Evolutionary conservation across 805 yeast species (phyloP).

Genomic region (Candida awuae): DNA sequence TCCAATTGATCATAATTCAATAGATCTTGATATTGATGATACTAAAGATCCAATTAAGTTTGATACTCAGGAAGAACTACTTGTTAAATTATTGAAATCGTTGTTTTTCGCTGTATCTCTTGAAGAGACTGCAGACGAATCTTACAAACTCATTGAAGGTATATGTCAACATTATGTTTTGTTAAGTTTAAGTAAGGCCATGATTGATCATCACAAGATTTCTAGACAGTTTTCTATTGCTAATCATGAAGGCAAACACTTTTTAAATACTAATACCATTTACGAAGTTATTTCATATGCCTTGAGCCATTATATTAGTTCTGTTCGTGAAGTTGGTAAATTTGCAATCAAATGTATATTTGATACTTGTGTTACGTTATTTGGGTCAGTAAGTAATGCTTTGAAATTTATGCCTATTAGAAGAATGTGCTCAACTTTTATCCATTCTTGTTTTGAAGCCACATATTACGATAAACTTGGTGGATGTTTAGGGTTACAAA

Average conservation of each 20-base stretch:
- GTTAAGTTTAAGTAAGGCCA: slow-evolving; percentile 65
- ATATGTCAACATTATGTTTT: slow-evolving; percentile 74
- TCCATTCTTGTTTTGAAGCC: slow-evolving; percentile 89
- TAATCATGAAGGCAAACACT: slow-evolving; percentile 71
- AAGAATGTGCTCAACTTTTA: slow-evolving; percentile 68
- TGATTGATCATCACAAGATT: slow-evolving; percentile 58
- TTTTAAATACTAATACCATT: slow-evolving; percentile 60
- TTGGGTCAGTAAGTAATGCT: slow-evolving; percentile 60
- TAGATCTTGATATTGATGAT: slow-evolving; percentile 31
- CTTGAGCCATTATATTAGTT: slow-evolving; percentile 63
- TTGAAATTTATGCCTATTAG: slow-evolving; percentile 69
- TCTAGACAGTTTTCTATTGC: slow-evolving; percentile 65
- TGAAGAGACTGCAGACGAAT: slow-evolving; percentile 63
- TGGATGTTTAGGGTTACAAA: slow-evolving; percentile 75
- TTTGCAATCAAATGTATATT: slow-evolving; percentile 56
- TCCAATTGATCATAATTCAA: slow-evolving; percentile 15
- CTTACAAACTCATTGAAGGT: slow-evolving; percentile 50
- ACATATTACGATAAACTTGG: slow-evolving; percentile 80
- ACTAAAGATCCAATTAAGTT: slow-evolving; percentile 42
- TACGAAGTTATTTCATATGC: slow-evolving; percentile 73
- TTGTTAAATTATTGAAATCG: slow-evolving; percentile 57
- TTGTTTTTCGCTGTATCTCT: slow-evolving; percentile 71
- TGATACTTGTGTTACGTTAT: slow-evolving; percentile 52
- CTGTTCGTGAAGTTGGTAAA: slow-evolving; percentile 65
- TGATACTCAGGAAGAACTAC: slow-evolving; percentile 55